phyloP scores from a whole-genome alignment of 208 protist species.

The Endotrypanum monterogeii region DNA sequence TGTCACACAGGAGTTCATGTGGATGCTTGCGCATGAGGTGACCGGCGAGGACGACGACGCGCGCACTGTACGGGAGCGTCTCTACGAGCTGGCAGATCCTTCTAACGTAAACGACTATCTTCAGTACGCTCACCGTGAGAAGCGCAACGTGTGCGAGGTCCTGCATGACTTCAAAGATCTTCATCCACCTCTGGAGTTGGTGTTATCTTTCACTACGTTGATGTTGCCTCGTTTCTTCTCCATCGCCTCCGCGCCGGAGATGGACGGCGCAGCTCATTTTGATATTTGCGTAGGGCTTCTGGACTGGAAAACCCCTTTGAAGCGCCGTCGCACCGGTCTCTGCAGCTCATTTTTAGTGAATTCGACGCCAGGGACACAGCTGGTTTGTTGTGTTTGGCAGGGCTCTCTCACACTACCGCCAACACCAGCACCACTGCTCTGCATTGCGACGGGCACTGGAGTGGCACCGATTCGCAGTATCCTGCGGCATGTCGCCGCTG shows the following conservation, averaged over 20 bases:
- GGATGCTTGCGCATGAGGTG: conserved; percentile 72
- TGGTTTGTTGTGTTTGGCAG: conserved; percentile 72
- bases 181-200: conserved; percentile 48
- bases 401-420: conserved; percentile 55
- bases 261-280: conserved; percentile 40
- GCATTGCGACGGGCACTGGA: conserved; percentile 81
- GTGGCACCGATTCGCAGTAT: conserved; percentile 77
- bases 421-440: conserved; percentile 56
- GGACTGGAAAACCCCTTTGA: conserved; percentile 78
- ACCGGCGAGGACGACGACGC: conserved; percentile 22
- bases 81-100: conserved; percentile 71
- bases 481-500: conserved; percentile 67
- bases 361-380: conserved; percentile 36
- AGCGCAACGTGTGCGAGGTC: conserved; percentile 89
- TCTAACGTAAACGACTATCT: conserved; percentile 70
- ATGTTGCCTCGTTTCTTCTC: conserved; percentile 87
- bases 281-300: conserved; percentile 74
- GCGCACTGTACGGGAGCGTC: conserved; percentile 51
- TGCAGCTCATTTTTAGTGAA: conserved; percentile 62
- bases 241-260: conserved; percentile 59
- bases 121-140: conserved; percentile 82
- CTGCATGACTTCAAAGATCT: conserved; percentile 74
- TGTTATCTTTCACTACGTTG: conserved; percentile 59
- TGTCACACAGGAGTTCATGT: conserved; percentile 70
- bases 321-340: conserved; percentile 65